Percentiles rank a stretch among this genome's conserved stretches.
phyloP scores from a whole-genome alignment of 495 filamentous ascomycete genomes.

The Cenococcum geophilum region DNA sequence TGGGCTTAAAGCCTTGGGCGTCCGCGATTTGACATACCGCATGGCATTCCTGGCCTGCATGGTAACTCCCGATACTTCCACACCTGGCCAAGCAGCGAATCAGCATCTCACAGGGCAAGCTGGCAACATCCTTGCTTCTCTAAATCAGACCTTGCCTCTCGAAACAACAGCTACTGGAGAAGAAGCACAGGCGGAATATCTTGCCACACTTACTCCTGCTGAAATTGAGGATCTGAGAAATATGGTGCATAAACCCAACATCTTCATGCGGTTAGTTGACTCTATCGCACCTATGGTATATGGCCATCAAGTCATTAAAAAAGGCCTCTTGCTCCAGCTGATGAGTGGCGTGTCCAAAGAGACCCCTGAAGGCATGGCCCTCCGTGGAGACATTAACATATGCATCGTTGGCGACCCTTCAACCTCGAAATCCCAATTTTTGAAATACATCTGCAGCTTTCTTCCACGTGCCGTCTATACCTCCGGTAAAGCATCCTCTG shows the following conservation, averaged over 20 bases:
- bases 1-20: conserved; percentile 86
- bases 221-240: conserved; percentile 88
- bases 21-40: conserved; percentile 93
- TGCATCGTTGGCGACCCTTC: conserved; percentile 97
- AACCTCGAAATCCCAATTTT: conserved; percentile 97
- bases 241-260: conserved; percentile 93
- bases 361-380: conserved; percentile 83
- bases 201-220: conserved; percentile 69
- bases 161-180: conserved; percentile 66
- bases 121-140: conserved; percentile 71
- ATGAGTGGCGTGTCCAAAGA: conserved; percentile 89
- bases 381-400: conserved; percentile 96
- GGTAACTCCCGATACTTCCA: conserved; percentile 86
- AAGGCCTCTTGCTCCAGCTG: conserved; percentile 86
- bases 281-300: conserved; percentile 97
- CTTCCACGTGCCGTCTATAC: conserved; percentile 96
- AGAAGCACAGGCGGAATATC: conserved; percentile 78
- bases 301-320: conserved; percentile 96
- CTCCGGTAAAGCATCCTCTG: conserved; percentile 94
- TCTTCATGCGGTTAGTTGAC: conserved; percentile 87
- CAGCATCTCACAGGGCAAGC: conserved; percentile 65
- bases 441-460: conserved; percentile 96
- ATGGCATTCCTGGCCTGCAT: conserved; percentile 95
- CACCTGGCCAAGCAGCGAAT: conserved; percentile 56
- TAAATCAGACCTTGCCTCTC: conserved; percentile 62